These are phyloP conservation scores for Hibiscus syriacus DNA, from an alignment of 345 rosid species.

Conservation along the genomic window DNA sequence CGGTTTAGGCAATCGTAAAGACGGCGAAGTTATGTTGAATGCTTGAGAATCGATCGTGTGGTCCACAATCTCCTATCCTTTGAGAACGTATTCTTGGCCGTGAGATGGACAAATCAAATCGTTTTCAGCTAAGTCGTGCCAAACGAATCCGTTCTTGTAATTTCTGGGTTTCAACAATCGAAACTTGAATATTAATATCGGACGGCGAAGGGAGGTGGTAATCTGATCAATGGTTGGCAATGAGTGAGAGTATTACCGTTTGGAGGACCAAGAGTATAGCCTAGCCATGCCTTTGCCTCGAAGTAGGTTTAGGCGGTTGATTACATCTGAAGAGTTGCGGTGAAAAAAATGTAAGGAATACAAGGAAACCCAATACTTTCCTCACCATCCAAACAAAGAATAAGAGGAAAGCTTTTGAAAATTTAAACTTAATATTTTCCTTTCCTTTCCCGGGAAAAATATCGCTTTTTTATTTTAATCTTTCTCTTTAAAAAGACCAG, in stretches of 20 bases:
- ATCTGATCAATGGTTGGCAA: slow-evolving; percentile 16
- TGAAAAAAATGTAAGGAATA: not conserved
- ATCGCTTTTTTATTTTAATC: not conserved
- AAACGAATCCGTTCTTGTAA: slow-evolving; percentile 89
- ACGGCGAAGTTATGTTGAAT: slow-evolving; percentile 41
- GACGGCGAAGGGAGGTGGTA: slow-evolving; percentile 1
- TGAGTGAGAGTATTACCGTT: slow-evolving; percentile 41
- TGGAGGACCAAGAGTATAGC: slow-evolving; percentile 89
- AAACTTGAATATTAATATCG: not conserved
- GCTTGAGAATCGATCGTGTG: slow-evolving; percentile 32
- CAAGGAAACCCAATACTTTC: slow-evolving; percentile 3
- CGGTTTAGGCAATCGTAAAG: slow-evolving; percentile 40
- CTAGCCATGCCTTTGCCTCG: slow-evolving; percentile 88
- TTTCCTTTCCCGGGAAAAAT: not conserved
- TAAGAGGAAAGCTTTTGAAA: not conserved
- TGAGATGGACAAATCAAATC: slow-evolving; percentile 86
- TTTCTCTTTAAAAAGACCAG: not conserved
- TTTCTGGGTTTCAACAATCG: slow-evolving; percentile 35
- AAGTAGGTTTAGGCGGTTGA: slow-evolving; percentile 63
- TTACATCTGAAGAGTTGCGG: slow-evolving; percentile 55
- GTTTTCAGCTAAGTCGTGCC: slow-evolving; percentile 80
- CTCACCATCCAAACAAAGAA: not conserved
- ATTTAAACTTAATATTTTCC: slow-evolving; percentile 3
- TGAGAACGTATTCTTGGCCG: slow-evolving; percentile 86
- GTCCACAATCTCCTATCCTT: slow-evolving; percentile 80